Percentiles rank a stretch among this genome's conserved stretches.
Conservation (phyloP, 192 early-diverging fungal species). For the Backusella mclennaniae region DNA sequence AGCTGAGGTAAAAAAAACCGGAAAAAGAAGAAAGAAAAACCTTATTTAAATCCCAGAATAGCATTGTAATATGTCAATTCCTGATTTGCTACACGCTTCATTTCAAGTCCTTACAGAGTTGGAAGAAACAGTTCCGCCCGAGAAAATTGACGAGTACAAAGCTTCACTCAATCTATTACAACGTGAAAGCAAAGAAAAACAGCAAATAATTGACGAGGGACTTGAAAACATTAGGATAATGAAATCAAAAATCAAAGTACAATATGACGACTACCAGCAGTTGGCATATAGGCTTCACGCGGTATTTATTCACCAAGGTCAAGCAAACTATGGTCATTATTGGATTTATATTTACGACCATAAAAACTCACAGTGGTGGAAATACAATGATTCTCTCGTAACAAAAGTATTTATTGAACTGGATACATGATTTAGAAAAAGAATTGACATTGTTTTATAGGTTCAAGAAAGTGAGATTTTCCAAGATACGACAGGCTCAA, state of each 20-base stretch:
- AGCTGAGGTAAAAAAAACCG: conserved; percentile 11
- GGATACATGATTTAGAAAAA: not conserved
- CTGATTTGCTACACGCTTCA: conserved; percentile 35
- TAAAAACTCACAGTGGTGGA: conserved; percentile 58
- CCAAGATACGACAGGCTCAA: conserved; percentile 46
- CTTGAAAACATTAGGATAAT: not conserved
- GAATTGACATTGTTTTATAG: conserved; percentile 13
- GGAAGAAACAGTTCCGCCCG: not conserved
- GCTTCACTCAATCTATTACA: conserved; percentile 13
- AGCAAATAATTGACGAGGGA: conserved; percentile 12
- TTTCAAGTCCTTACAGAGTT: conserved; percentile 20
- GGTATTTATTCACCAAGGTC: conserved; percentile 77
- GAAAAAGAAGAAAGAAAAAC: not conserved
- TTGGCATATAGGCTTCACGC: conserved; percentile 68
- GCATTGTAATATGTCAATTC: conserved; percentile 20
- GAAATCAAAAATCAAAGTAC: conserved; percentile 31
- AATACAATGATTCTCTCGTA: conserved; percentile 74
- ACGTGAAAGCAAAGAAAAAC: conserved; percentile 8
- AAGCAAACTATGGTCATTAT: conserved; percentile 72
- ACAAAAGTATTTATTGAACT: conserved; percentile 40
- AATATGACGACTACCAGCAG: conserved; percentile 35
- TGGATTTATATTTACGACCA: conserved; percentile 75
- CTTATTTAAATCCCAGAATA: not conserved
- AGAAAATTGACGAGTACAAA: not conserved
- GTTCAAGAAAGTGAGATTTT: conserved; percentile 57